Evolutionary conservation across 805 yeast genomes (phyloP).

Genomic region (Jamesozyma lodderae): DNA sequence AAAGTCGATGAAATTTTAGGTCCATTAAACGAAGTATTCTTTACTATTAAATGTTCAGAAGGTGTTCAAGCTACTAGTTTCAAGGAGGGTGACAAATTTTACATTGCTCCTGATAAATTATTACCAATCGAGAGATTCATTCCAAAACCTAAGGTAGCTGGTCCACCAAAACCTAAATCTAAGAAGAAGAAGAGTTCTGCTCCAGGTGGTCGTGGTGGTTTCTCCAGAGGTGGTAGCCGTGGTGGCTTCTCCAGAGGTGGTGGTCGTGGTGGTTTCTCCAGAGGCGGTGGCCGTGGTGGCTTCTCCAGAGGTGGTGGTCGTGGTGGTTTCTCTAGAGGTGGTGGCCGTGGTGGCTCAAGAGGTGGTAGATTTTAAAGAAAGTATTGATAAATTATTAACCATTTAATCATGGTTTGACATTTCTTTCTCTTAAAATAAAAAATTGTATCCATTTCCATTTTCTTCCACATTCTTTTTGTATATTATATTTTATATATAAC

Average conservation of each 20-base stretch:
- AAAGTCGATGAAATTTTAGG: conserved; percentile 98
- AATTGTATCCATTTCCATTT: no score
- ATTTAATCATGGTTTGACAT: no score
- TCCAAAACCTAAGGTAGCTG: conserved; percentile 87
- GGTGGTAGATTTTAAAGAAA: conserved; percentile 6
- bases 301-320: conserved; percentile 34
- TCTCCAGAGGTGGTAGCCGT: conserved; percentile 36
- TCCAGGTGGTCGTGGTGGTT: conserved; percentile 36
- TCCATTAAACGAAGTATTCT: conserved; percentile 94
- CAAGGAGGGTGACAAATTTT: conserved; percentile 93
- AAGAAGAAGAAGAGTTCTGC: conserved; percentile 48
- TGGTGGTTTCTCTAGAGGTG: conserved; percentile 22
- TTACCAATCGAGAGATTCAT: conserved; percentile 93
- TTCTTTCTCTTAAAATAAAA: no score
- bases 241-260: conserved; percentile 40
- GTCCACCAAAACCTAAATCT: conserved; percentile 73
- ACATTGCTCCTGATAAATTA: conserved; percentile 88
- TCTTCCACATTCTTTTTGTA: no score
- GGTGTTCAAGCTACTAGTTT: conserved; percentile 93
- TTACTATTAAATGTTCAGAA: conserved; percentile 91
- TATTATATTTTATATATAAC: no score
- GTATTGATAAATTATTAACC: no score
- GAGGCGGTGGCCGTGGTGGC: conserved; percentile 36
- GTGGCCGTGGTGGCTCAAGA: conserved; percentile 35
- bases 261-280: conserved; percentile 37